Evolutionary conservation across 179 eudicot species (phyloP).

Genomic region (Pouteria campechiana): DNA sequence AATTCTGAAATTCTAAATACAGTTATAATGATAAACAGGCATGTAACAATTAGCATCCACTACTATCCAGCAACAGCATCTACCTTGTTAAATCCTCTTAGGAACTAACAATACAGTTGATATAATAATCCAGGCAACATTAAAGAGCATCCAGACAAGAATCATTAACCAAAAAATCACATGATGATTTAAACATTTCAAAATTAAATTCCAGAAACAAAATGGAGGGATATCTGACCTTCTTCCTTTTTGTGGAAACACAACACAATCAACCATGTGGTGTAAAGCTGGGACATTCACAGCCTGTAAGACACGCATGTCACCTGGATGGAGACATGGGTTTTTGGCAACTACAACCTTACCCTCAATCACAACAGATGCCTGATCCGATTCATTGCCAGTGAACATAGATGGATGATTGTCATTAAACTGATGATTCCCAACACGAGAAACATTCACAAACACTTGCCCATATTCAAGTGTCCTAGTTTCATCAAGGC

Average conservation of each 20-base stretch:
- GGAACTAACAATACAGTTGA: too few species aligned
- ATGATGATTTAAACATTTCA: too few species aligned
- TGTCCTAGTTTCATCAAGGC: slow-evolving; percentile 68
- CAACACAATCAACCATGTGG: slow-evolving; percentile 94
- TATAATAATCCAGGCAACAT: too few species aligned
- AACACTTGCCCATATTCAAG: slow-evolving; percentile 86
- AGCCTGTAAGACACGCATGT: slow-evolving; percentile 69
- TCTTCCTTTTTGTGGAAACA: slow-evolving; percentile 77
- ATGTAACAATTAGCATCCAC: too few species aligned
- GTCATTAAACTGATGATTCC: slow-evolving; percentile 15
- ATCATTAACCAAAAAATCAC: too few species aligned
- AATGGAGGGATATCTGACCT: slow-evolving; percentile 45
- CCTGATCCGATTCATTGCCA: slow-evolving; percentile 10
- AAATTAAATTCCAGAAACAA: too few species aligned
- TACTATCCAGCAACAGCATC: too few species aligned
- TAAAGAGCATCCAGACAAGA: too few species aligned
- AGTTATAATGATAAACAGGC: too few species aligned
- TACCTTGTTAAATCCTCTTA: too few species aligned
- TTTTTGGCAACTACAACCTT: slow-evolving; percentile 83
- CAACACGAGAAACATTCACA: slow-evolving; percentile 55
- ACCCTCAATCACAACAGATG: slow-evolving; percentile 23
- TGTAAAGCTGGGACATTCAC: slow-evolving; percentile 62
- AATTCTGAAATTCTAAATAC: too few species aligned
- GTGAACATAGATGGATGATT: slow-evolving; percentile 7
- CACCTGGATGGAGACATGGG: slow-evolving; percentile 97